Percentiles rank a stretch among this genome's conserved stretches.
These are phyloP conservation scores for Russula earlei DNA, from an alignment of 768 basidiomycete species.

Conservation along the genomic window DNA sequence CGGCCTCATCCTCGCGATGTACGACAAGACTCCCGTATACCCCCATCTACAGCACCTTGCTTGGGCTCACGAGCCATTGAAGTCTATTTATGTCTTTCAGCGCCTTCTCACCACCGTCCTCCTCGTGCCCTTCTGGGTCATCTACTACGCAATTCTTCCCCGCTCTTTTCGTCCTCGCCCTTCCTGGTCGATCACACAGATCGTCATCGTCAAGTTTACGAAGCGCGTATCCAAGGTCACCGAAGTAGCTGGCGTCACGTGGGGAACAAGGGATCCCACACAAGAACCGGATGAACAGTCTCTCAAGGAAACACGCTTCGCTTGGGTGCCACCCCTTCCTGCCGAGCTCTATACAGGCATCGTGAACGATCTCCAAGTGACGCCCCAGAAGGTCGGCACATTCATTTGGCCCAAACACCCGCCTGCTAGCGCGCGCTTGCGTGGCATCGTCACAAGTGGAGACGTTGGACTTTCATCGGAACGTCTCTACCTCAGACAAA, in stretches of 20 bases:
- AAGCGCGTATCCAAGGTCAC: slow-evolving; percentile 44
- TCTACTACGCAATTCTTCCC: slow-evolving; percentile 37
- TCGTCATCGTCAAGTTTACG: slow-evolving; percentile 43
- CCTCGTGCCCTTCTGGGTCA: slow-evolving; percentile 37
- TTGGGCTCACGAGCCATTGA: slow-evolving; percentile 37
- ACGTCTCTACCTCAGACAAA: neutral
- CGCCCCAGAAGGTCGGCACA: slow-evolving; percentile 36
- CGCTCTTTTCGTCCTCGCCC: slow-evolving; percentile 36
- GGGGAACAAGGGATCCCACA: slow-evolving; percentile 40
- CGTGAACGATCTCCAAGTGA: slow-evolving; percentile 31
- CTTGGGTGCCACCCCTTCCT: slow-evolving; percentile 39
- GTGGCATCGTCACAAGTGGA: neutral
- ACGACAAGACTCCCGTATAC: slow-evolving; percentile 28
- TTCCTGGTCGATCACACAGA: slow-evolving; percentile 42
- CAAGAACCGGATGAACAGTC: slow-evolving; percentile 26
- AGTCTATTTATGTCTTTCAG: slow-evolving; percentile 39
- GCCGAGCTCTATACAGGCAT: slow-evolving; percentile 34
- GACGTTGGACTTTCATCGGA: neutral
- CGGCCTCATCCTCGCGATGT: slow-evolving; percentile 4
- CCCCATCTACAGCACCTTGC: slow-evolving; percentile 36
- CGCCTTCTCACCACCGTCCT: slow-evolving; percentile 40
- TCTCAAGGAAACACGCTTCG: slow-evolving; percentile 39
- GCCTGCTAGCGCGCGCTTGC: slow-evolving; percentile 18
- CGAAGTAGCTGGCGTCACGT: slow-evolving; percentile 48
- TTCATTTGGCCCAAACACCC: slow-evolving; percentile 39